Base-by-base conservation (phyloP, 257 asterid genomes). In the Hygrophila difformis region DNA sequence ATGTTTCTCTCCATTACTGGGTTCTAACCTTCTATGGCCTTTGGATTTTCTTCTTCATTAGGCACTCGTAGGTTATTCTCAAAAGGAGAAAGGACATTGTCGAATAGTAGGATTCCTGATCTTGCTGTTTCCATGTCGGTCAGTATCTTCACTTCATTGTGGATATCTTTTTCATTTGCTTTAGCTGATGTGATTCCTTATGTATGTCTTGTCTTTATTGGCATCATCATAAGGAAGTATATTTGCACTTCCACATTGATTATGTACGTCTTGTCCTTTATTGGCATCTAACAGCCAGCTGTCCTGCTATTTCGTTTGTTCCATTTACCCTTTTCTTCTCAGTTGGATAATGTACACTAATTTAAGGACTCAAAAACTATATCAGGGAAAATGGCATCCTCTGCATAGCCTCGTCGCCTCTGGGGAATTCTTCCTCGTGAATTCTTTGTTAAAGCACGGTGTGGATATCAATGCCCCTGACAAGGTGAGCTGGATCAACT, bases 301-400 rank as follows among this genome's bases (percentile, higher is more conserved):
- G 35, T 22, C 5, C 42, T 45, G 28, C 35, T 53, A 17, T 28
- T 50, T 12, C 16, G 14, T 29, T 19, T 44, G 18, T 40, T 8
- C 39, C 21, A 5, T 48, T 36, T 20, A 3, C n/a, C 18, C 48
- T n/a, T n/a, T n/a, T n/a, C 18, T 10, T 39, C 17, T 46, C 16
- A 15, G 28, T 47, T 2, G 20, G 44, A 18, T 22, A 8, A 21
- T 20, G 5, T 46, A 24, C 49, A 47, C 64, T 69, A 50, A 59
- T 62, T 59, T 34, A 20, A 12, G 46, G 38, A 35, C 20, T 31
- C 47, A 10, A 38, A 46, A 22, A 35, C 34, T 36, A 33, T 53
- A 57, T 51, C 74, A 89, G 96, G 94, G 71, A 38, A 89, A 82
- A 69, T 89, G 97, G 97, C 83, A 69, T 64, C 96, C 96, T 39